phyloP scores from a whole-genome alignment of 169 alveolate genomes.

The Plasmodium malariae region DNA sequence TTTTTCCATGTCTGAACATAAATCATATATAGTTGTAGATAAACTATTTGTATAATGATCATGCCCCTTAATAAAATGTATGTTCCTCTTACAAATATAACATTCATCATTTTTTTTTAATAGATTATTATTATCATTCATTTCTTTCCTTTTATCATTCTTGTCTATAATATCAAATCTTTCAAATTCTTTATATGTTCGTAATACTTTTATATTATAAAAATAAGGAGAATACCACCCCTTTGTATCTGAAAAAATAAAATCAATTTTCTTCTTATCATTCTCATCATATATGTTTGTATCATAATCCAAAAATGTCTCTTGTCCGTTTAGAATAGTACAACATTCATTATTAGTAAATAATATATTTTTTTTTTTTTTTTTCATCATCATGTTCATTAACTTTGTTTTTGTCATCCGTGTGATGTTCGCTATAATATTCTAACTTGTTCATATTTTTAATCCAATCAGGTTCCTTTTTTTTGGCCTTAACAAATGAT shows the following conservation, averaged over 20 bases:
- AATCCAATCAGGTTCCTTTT: too few species aligned
- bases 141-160: conserved; percentile 45
- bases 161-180: conserved; percentile 53
- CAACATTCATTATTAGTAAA: background rate
- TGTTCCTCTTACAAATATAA: conserved; percentile 28
- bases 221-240: conserved; percentile 77
- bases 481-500: too few species aligned
- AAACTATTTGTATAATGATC: conserved; percentile 62
- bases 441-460: too few species aligned
- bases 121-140: background rate
- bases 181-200: conserved; percentile 36
- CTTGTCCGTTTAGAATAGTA: background rate
- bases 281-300: conserved; percentile 21
- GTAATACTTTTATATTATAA: conserved; percentile 62
- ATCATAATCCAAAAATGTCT: conserved; percentile 11
- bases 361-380: background rate
- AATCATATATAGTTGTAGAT: conserved; percentile 35
- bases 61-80: conserved; percentile 61
- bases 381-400: background rate
- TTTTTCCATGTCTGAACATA: conserved; percentile 41
- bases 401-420: background rate
- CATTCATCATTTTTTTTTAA: conserved; percentile 28
- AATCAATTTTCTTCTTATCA: conserved; percentile 35
- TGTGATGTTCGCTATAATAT: too few species aligned
- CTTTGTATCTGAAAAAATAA: conserved; percentile 53